Base-by-base conservation (phyloP, 2,329 filamentous ascomycete species). In the Fusarium sublunatum region DNA sequence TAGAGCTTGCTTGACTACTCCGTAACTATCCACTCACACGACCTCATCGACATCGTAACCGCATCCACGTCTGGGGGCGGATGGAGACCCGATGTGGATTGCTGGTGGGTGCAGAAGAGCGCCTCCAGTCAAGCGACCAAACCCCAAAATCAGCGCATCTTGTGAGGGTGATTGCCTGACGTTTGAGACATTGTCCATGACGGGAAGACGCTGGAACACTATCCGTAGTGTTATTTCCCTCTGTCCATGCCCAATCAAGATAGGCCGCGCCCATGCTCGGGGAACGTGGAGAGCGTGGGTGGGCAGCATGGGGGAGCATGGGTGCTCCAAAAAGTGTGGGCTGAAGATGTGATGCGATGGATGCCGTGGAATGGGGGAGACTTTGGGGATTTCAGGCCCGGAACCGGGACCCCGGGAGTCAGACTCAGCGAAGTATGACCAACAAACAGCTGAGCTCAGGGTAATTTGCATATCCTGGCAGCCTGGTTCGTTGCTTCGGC, bases 11-110 rank as follows among this genome's bases (percentile, higher is more conserved):
- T 45, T 31, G 34, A 50, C 9, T 7, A 52, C 31, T 53, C 60
- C 43, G 57, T 53, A 47, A 57, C 53, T 53, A 48, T 25, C 53
- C 60, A 54, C 49, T 58, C 60, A 60, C 51, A 66, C 51, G 54
- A 57, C 46, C 36, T 53, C 52, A 43, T 58, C 49, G 25, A 39
- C 43, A 65, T 65, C 62, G 41, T 53, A 56, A 59, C 62, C 61
- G 58, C 53, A 69, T 64, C 64, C 58, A 66, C 58, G 63, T 66
- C 63, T 65, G 63, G 63, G 63, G 63, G 35, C 44, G 68, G 67
- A 70, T 68, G 63, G 65, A 61, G 58, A 63, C 59, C 68, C 49
- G 42, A 60, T 65, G 67, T 70, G 63, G 67, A 51, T 56, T 68
- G 57, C 50, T 43, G 61, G 41, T 38, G 35, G 40, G 28, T 31